Evolutionary conservation across 2,329 filamentous ascomycete genomes (phyloP), one percentile per base, ranked within the genome.

Genomic region (Diaporthe humulicola): DNA sequence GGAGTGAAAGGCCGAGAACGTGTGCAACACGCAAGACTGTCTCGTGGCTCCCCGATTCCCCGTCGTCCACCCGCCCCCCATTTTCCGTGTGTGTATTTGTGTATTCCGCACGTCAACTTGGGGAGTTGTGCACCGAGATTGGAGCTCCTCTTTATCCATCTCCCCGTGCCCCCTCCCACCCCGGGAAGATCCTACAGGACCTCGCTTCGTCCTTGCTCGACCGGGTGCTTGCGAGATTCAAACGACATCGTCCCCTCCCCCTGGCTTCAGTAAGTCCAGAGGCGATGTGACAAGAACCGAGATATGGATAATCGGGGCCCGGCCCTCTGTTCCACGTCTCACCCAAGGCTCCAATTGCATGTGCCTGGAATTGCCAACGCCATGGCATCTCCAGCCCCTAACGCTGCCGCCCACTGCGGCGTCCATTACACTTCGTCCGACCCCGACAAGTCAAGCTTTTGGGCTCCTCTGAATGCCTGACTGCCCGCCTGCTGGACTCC

Each of bases 1-100:
- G n/a, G 14, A n/a, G 48, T 50, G n/a, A 45, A 69, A 69, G 48
- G 33, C 30, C 33, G 30, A 15, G 45, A 38, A 22, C 33, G 64
- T 28, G 64, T 69, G 64, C 64, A 69, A 30, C 48, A 69, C n/a
- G 50, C 60, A 50, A 69, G 73, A 54, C 38, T 71, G 58, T 72
- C 70, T 74, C 73, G 67, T 74, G 48, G 73, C 67, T 61, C 72
- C 56, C 48, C 58, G 64, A 40, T 28, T 38, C 45, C 64, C 64
- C 64, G 45, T 52, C 30, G 12, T 19, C 45, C 42, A 22, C 61
- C 28, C 22, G 56, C 15, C 19, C 40, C 14, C 45, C n/a, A 64
- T 12, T 54, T 4, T 52, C 15, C 8, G 45, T 40, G n/a, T 17
- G 17, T 42, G 38, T 30, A 64, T 64, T 5, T n/a, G 48, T 50